Evolutionary conservation across 805 yeast species (phyloP), one percentile per base, ranked within the genome.

Genomic region (Kodamaea lidongshanica): DNA sequence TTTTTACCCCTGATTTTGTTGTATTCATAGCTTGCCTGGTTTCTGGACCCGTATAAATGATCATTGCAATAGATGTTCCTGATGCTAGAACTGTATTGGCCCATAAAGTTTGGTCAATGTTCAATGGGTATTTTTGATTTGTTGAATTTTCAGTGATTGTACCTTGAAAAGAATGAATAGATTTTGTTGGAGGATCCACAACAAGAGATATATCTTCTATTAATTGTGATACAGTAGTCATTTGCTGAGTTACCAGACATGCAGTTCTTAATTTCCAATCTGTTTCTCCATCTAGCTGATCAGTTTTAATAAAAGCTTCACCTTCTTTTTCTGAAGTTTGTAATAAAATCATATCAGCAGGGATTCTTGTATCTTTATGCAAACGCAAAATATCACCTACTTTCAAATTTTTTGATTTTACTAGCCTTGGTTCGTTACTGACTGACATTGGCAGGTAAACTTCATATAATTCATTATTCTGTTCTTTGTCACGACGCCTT

Each of bases 211-310:
- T 41, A 25, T 77, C 67, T 34, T 72, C 68, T 18, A 65, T 64
- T 29, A 82, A 50, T 27, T 72, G 74, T 28, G 64, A 61, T n/a
- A 70, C 58, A 8, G 72, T 55, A 3, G 43, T 28, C 24, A 74
- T 42, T 19, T 54, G 54, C 50, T 89, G 97, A 1, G 96, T 84
- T 16, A 77, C 47, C 8, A 77, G 69, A 27, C 79, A 70, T 0
- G 96, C 92, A 21, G 84, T 60, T 45, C 98, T 67, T 33, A 92
- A 65, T 54, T 92, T 92, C 99, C 99, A 92, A 59, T 92, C 99
- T 5, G 99, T 92, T 56, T 92, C 99, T 50, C 99, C 99, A 56
- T 92, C 99, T 29, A 92, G 65, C 58, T 92, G 99, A 61, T 92
- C 99, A 1, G 99, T 92, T 46, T 94, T 83, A 41, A 92, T 84